Evolutionary conservation across 2,329 filamentous ascomycete species (phyloP), one percentile per base, ranked within the genome.

Genomic region (Fusarium sp.): DNA sequence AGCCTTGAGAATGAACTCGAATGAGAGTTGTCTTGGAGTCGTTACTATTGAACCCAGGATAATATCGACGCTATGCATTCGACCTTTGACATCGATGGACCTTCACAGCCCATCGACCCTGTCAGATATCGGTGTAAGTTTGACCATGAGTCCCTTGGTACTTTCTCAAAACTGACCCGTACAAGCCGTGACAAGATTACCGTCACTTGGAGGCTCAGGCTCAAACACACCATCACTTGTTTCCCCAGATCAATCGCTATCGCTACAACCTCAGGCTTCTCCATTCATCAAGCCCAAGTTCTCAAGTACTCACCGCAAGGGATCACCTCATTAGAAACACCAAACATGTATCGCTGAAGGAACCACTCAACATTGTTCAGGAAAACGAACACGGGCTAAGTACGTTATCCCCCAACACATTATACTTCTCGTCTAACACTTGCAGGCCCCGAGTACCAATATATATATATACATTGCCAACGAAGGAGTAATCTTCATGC

Each of bases 341-440:
- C 16, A 34, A 34, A 3, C 0, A 11, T n/a, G 1, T n/a, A 7
- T 37, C 3, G 34, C 18, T 4, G 18, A 1, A 37, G 12, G 18
- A 37, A 37, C 6, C 18, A 37, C 34, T n/a, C 16, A 1, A 11
- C 9, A 11, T 37, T n/a, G 3, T 37, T 37, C 34, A n/a, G 34
- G 9, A n/a, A 37, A 18, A 7, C 18, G n/a, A 37, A 37, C 18
- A 37, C 6, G 34, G 18, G 34, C 34, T 18, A 37, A 2, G 18
- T 37, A 37, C 34, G 34, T n/a, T 3, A n/a, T n/a, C 34, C 34
- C 18, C 7, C 18, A 11, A n/a, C 3, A 7, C 34, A n/a, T 7
- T 2, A n/a, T 37, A 3, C n/a, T 37, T 37, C 34, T 12, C 34
- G n/a, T 37, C 34, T 37, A 11, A 37, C 34, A 37, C 18, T 37